Evolutionary conservation across 2,329 filamentous ascomycete species (phyloP).

Genomic region (Penicillium sp.): DNA sequence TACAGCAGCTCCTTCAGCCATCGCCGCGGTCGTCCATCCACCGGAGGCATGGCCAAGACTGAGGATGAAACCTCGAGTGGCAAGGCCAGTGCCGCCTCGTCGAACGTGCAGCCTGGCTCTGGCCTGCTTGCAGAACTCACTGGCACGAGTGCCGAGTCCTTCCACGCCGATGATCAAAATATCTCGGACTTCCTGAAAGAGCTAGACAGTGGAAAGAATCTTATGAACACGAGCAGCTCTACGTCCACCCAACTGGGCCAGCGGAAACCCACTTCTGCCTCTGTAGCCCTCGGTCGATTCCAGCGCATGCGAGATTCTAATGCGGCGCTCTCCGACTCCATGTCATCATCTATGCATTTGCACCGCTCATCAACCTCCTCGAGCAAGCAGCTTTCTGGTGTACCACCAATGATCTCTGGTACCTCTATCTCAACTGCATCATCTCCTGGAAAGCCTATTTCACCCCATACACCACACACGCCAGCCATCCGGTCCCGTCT

Average conservation of each 20-base stretch:
- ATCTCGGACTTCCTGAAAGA: slow-evolving; percentile 92
- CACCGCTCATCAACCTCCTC: slow-evolving; percentile 81
- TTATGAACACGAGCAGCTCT: slow-evolving; percentile 69
- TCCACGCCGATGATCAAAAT: slow-evolving; percentile 84
- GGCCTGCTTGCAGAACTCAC: slow-evolving; percentile 75
- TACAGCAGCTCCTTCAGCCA: slow-evolving; percentile 97
- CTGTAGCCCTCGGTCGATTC: slow-evolving; percentile 81
- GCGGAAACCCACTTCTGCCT: slow-evolving; percentile 77
- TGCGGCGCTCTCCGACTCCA: slow-evolving; percentile 85
- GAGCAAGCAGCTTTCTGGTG: slow-evolving; percentile 72
- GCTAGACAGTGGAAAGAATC: slow-evolving; percentile 85
- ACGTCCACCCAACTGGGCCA: slow-evolving; percentile 69
- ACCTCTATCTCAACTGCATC: slow-evolving; percentile 83
- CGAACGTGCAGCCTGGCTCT: slow-evolving; percentile 71
- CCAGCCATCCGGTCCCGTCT: slow-evolving; percentile 93
- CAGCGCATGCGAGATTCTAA: slow-evolving; percentile 90
- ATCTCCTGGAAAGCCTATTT: slow-evolving; percentile 87
- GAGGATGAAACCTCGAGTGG: slow-evolving; percentile 66
- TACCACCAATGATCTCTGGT: slow-evolving; percentile 65
- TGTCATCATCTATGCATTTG: slow-evolving; percentile 86
- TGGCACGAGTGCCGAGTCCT: slow-evolving; percentile 67
- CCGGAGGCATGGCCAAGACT: slow-evolving; percentile 68
- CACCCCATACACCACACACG: slow-evolving; percentile 88
- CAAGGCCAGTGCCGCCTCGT: slow-evolving; percentile 57
- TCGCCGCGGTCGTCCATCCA: slow-evolving; percentile 77